Conservation (phyloP, 228 moss, liverwort and hornwort genomes). For the Sphagnum fallax region DNA sequence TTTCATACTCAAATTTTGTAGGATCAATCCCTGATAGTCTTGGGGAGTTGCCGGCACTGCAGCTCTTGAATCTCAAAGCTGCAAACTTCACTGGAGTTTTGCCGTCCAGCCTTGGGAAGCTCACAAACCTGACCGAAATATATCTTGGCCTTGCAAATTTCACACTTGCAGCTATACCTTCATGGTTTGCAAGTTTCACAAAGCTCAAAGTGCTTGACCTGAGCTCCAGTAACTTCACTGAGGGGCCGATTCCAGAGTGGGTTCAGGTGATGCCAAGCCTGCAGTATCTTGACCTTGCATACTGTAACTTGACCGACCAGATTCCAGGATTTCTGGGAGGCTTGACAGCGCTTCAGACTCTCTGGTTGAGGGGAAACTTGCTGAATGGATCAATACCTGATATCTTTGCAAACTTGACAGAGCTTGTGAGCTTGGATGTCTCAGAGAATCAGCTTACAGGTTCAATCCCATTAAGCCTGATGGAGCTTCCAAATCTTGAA, state of each 20-base stretch:
- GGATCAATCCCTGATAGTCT: slow-evolving; percentile 34
- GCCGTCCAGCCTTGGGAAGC: slow-evolving; percentile 32
- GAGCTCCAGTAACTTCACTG: slow-evolving; percentile 39
- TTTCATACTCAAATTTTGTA: slow-evolving; percentile 36
- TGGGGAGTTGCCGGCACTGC: slow-evolving; percentile 26
- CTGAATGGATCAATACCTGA: slow-evolving; percentile 37
- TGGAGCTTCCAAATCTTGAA: slow-evolving; percentile 19
- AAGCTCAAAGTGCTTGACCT: slow-evolving; percentile 34
- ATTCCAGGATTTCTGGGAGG: slow-evolving; percentile 27
- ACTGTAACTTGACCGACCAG: slow-evolving; percentile 29
- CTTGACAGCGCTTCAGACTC: slow-evolving; percentile 20
- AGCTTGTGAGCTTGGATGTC: slow-evolving; percentile 31
- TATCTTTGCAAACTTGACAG: slow-evolving; percentile 36
- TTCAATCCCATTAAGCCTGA: slow-evolving; percentile 30
- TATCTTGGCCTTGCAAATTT: slow-evolving; percentile 38
- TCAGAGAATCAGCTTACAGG: slow-evolving; percentile 36
- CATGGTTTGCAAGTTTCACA: slow-evolving; percentile 34
- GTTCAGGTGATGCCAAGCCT: slow-evolving; percentile 30
- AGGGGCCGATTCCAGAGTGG: slow-evolving; percentile 41
- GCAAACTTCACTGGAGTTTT: slow-evolving; percentile 37
- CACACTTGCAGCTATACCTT: slow-evolving; percentile 37
- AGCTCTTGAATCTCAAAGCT: slow-evolving; percentile 17
- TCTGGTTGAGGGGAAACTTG: slow-evolving; percentile 35
- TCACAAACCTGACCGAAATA: slow-evolving; percentile 31
- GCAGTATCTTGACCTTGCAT: slow-evolving; percentile 30